Evolutionary conservation across 257 asterid species (phyloP).

Genomic region (Craterostigma plantagineum): DNA sequence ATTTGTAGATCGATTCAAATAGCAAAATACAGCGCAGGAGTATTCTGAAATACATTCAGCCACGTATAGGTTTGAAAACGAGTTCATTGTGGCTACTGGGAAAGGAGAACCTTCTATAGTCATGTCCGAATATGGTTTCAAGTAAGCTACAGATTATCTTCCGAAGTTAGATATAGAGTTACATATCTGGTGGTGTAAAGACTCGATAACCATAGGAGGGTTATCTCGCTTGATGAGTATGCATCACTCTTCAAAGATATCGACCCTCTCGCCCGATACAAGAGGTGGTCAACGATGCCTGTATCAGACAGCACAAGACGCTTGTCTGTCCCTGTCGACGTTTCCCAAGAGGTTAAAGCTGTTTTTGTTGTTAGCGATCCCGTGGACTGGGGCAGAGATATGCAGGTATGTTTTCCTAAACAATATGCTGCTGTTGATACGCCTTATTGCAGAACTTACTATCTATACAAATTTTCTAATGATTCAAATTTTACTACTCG

Average conservation of each 20-base stretch:
- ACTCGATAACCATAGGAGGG: conserved; percentile 25
- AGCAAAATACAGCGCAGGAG: too few relatives aligned
- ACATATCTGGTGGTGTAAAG: conserved; percentile 6
- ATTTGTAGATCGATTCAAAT: too few relatives aligned
- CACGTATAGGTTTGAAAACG: conserved; percentile 39
- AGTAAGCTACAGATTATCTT: conserved; percentile 19
- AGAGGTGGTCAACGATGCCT: conserved; percentile 27
- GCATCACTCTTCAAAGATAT: conserved; percentile 64
- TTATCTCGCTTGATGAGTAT: conserved; percentile 64
- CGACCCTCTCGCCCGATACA: conserved; percentile 63
- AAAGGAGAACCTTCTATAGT: conserved; percentile 81
- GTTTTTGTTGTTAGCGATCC: conserved; percentile 88
- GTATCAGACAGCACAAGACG: conserved; percentile 5
- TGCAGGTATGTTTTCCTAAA: conserved; percentile 40
- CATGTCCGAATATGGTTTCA: conserved; percentile 84
- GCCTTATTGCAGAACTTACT: too few relatives aligned
- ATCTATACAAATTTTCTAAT: neutral
- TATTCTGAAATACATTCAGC: conserved; percentile 10
- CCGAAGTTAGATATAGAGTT: neutral
- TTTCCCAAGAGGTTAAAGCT: conserved; percentile 55
- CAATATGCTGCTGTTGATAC: neutral
- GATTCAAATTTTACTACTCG: too few relatives aligned
- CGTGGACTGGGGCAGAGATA: conserved; percentile 94
- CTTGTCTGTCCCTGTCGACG: conserved; percentile 10
- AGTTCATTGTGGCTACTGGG: conserved; percentile 57